Percentiles rank a stretch among this genome's conserved stretches.
Evolutionary conservation across 2,329 filamentous ascomycete genomes (phyloP).

Genomic region (Calonectria montana): DNA sequence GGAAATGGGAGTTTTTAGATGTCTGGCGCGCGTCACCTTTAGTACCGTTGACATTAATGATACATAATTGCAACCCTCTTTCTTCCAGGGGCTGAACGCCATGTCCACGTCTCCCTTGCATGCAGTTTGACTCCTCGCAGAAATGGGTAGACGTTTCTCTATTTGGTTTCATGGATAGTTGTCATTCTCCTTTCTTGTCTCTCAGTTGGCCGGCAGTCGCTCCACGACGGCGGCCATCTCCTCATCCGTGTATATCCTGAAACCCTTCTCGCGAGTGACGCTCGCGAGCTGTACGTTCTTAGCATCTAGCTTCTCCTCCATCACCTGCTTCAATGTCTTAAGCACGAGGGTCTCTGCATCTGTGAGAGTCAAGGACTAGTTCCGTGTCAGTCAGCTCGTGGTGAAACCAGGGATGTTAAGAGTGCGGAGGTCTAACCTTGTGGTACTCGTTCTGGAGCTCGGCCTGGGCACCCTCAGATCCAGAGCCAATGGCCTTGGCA

Average conservation of each 20-base stretch:
- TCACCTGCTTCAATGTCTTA: constrained; percentile 99
- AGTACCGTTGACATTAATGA: constrained; percentile 44
- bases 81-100: constrained; percentile 7
- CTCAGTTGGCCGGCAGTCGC: constrained; percentile 76
- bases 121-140: constrained; percentile 24
- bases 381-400: constrained; percentile 22
- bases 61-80: constrained; percentile 37
- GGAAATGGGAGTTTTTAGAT: constrained; percentile 8
- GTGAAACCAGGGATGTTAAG: not conserved
- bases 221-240: constrained; percentile 96
- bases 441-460: constrained; percentile 99
- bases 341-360: constrained; percentile 96
- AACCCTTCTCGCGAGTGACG: constrained; percentile 97
- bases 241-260: constrained; percentile 97
- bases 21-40: constrained; percentile 26
- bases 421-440: constrained; percentile 65
- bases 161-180: constrained; percentile 32
- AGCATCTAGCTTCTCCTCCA: constrained; percentile 99
- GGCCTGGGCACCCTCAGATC: constrained; percentile 96
- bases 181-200: constrained; percentile 26
- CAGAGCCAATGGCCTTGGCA: constrained; percentile 97
- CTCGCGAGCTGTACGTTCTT: constrained; percentile 99
- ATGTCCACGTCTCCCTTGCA: constrained; percentile 27
- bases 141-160: constrained; percentile 28
- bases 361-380: constrained; percentile 83